These are phyloP conservation scores for Trametopsis cervina DNA, from an alignment of 768 basidiomycete genomes.

Conservation along the genomic window DNA sequence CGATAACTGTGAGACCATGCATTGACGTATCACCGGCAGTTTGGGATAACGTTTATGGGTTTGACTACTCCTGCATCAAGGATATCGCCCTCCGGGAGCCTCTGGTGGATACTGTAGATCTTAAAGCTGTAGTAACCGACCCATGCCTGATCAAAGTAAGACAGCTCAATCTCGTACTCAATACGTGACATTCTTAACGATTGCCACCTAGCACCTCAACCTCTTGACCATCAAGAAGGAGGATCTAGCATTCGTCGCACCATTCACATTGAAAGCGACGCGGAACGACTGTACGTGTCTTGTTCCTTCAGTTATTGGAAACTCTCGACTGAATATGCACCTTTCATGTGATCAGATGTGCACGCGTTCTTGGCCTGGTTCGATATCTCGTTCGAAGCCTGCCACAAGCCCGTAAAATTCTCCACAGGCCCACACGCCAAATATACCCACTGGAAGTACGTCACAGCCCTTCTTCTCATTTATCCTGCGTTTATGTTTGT, in stretches of 20 bases:
- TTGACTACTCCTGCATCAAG: slow-evolving; percentile 99
- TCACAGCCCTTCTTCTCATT: slow-evolving; percentile 13
- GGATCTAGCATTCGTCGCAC: slow-evolving; percentile 79
- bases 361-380: slow-evolving; percentile 99
- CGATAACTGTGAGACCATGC: background rate
- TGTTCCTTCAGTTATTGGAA: background rate
- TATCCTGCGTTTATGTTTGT: slow-evolving; percentile 1
- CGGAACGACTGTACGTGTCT: slow-evolving; percentile 79
- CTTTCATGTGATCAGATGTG: slow-evolving; percentile 48
- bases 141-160: slow-evolving; percentile 83
- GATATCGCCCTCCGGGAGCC: slow-evolving; percentile 96
- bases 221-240: slow-evolving; percentile 90
- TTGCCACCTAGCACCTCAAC: slow-evolving; percentile 64
- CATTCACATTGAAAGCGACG: slow-evolving; percentile 75
- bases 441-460: slow-evolving; percentile 95
- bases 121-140: slow-evolving; percentile 91
- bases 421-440: slow-evolving; percentile 97
- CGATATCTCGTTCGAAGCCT: slow-evolving; percentile 91
- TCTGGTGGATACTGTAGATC: slow-evolving; percentile 96
- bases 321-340: background rate
- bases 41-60: slow-evolving; percentile 99
- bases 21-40: slow-evolving; percentile 39
- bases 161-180: background rate
- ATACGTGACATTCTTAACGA: slow-evolving; percentile 7
- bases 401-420: slow-evolving; percentile 93